Conservation (phyloP, 176 grass and related monocot genomes). For the Triticum monococcum region DNA sequence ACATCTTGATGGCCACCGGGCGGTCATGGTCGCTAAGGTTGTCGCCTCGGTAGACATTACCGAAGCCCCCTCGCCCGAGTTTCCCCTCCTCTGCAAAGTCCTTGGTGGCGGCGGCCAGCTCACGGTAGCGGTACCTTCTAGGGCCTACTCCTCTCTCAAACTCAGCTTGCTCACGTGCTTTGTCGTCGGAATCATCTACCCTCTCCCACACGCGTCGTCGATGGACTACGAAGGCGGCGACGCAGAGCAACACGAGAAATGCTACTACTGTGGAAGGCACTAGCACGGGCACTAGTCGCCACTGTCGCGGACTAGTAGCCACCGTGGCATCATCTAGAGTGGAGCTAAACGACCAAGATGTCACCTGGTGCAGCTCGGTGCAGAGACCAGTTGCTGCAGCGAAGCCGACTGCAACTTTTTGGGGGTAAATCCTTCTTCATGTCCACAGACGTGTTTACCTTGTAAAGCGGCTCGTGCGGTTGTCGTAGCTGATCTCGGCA, state of each 20-base stretch:
- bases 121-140: not conserved
- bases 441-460: no score
- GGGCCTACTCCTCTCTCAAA: not conserved
- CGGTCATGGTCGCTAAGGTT: not conserved
- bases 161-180: not conserved
- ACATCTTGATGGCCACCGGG: not conserved
- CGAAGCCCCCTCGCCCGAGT: no score
- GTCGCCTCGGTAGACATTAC: no score
- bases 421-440: not conserved
- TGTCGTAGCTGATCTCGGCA: conserved; percentile 21
- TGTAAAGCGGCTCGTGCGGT: no score
- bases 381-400: not conserved
- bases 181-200: not conserved
- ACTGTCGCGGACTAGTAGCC: no score
- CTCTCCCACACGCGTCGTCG: not conserved
- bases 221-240: not conserved
- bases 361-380: not conserved
- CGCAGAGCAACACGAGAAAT: not conserved
- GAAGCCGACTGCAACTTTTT: conserved; percentile 27
- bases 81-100: not conserved
- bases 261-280: not conserved
- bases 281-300: not conserved
- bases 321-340: not conserved
- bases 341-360: conserved; percentile 16
- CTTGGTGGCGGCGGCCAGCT: not conserved